Conservation (phyloP, 306 rosid species). For the Lablab purpureus region DNA sequence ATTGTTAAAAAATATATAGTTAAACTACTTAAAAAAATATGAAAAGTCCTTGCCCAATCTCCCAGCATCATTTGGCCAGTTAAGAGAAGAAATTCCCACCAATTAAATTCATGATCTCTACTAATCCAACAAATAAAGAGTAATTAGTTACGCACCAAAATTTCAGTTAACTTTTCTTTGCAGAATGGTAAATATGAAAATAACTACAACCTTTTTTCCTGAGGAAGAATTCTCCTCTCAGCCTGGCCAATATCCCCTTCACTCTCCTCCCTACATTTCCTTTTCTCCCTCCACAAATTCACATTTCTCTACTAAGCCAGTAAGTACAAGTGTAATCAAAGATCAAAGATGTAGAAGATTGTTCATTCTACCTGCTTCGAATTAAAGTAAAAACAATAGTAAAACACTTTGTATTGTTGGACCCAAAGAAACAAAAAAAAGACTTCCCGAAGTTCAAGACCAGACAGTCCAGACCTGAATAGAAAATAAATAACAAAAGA, state of each 20-base stretch:
- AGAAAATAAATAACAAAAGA: neutral
- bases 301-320: too few relatives aligned
- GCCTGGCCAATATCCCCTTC: too few relatives aligned
- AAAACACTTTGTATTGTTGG: neutral
- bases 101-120: slow-evolving; percentile 21
- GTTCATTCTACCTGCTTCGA: neutral
- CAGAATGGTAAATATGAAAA: too few relatives aligned
- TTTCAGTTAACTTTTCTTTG: too few relatives aligned
- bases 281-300: too few relatives aligned
- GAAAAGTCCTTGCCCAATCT: slow-evolving; percentile 67
- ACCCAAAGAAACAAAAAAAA: neutral
- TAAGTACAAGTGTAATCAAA: neutral
- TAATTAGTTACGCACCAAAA: too few relatives aligned
- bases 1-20: slow-evolving; percentile 43
- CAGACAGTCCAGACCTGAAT: neutral
- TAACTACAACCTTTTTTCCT: too few relatives aligned
- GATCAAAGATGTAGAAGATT: neutral
- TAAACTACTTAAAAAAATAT: slow-evolving; percentile 60
- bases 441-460: neutral
- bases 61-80: slow-evolving; percentile 65
- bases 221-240: too few relatives aligned
- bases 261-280: too few relatives aligned
- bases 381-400: neutral
- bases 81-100: slow-evolving; percentile 3
- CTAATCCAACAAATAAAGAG: neutral